These are phyloP conservation scores for Fusarium dlaminii DNA, from an alignment of 2,329 filamentous ascomycete species.

Conservation along the genomic window DNA sequence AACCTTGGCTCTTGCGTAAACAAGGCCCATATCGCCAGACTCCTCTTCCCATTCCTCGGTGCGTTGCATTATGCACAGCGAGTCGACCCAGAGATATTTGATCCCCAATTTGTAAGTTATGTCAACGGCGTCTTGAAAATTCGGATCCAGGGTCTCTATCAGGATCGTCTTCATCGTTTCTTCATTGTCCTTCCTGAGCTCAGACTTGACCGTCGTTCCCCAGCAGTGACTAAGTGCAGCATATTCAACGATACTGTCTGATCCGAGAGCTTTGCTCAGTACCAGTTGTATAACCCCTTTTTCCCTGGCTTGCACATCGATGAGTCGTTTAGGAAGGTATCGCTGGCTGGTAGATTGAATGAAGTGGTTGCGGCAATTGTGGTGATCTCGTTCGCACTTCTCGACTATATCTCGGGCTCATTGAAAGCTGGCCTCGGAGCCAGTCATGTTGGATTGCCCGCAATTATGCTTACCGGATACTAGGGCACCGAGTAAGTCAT, in stretches of 20 bases:
- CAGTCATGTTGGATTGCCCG: rapidly evolving
- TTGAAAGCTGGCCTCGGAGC: rapidly evolving
- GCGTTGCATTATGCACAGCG: neutral
- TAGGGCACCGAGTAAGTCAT: rapidly evolving
- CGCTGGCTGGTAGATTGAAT: rapidly evolving
- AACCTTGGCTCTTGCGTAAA: neutral
- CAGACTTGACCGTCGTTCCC: neutral
- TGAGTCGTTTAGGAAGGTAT: neutral
- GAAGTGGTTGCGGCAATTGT: neutral
- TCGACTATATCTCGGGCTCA: neutral
- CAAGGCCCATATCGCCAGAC: neutral
- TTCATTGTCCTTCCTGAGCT: neutral
- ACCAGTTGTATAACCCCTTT: rapidly evolving
- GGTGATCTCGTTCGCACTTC: neutral
- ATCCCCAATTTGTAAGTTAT: neutral
- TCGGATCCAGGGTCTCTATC: neutral
- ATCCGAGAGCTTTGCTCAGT: rapidly evolving
- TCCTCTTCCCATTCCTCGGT: neutral
- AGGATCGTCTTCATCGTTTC: neutral
- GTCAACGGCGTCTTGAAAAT: neutral
- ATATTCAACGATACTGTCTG: rapidly evolving
- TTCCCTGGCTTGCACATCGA: rapidly evolving
- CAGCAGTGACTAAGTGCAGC: neutral
- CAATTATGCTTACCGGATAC: neutral
- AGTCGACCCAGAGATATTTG: neutral